phyloP scores from a whole-genome alignment of 179 eudicot genomes.

The Spergularia azorica region DNA sequence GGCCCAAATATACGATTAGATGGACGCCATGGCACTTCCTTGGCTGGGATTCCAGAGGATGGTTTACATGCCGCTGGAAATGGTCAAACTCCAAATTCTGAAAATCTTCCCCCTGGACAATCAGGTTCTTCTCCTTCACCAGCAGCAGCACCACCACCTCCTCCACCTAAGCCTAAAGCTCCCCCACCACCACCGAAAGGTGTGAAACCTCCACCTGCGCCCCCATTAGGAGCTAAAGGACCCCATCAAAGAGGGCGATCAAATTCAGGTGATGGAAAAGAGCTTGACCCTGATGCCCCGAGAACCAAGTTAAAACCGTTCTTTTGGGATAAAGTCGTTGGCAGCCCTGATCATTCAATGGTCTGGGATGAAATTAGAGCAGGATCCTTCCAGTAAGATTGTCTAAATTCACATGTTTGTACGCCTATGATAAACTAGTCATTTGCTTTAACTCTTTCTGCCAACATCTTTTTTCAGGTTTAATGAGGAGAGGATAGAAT shows the following conservation, averaged over 20 bases:
- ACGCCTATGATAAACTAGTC: background rate
- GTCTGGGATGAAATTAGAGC: constrained; percentile 90
- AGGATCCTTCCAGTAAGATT: constrained; percentile 79
- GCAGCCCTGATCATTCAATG: constrained; percentile 72
- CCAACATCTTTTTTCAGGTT: constrained; percentile 46
- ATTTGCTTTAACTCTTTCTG: background rate
- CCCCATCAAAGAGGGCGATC: constrained; percentile 33
- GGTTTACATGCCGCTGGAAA: constrained; percentile 24
- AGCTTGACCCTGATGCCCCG: constrained; percentile 32
- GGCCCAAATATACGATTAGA: background rate
- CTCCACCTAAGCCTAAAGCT: constrained; percentile 50
- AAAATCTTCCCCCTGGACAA: constrained; percentile 25
- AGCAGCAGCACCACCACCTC: constrained; percentile 37
- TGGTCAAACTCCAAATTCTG: constrained; percentile 21
- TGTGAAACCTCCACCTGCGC: constrained; percentile 62
- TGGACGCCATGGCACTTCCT: constrained; percentile 11
- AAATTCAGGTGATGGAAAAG: constrained; percentile 40
- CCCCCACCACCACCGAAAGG: constrained; percentile 70
- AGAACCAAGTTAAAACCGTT: constrained; percentile 85
- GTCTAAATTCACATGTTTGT: background rate
- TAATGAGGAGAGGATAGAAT: constrained; percentile 84
- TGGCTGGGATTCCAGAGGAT: constrained; percentile 26
- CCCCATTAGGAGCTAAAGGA: constrained; percentile 45
- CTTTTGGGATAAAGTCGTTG: constrained; percentile 90
- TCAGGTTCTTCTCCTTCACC: constrained; percentile 41